Evolutionary conservation across 176 grass and related monocot species (phyloP).

Genomic region (Eremochloa ophiuroides): DNA sequence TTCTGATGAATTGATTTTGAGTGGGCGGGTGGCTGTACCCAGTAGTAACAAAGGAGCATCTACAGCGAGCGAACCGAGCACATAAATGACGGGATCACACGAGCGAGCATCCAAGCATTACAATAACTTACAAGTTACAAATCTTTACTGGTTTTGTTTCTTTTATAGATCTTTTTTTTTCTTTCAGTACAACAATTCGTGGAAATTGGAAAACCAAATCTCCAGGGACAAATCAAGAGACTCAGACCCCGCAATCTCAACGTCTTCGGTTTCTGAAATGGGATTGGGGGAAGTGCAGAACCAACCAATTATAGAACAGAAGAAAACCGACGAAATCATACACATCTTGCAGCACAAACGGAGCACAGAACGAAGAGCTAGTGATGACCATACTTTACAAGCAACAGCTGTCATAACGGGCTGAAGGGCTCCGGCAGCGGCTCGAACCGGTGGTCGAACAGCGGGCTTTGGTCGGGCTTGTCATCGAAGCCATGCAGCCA

Average conservation of each 20-base stretch:
- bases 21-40: no score
- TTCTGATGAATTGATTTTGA: no score
- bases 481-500: conserved; percentile 80
- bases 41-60: neutral
- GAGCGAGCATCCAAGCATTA: neutral
- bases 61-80: neutral
- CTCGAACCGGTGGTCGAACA: conserved; percentile 94
- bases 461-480: conserved; percentile 69
- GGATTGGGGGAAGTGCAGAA: neutral
- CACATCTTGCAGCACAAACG: conserved; percentile 23
- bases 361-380: neutral
- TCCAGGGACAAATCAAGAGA: conserved; percentile 3
- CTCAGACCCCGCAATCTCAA: conserved; percentile 11
- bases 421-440: conserved; percentile 92
- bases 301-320: conserved; percentile 19
- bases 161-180: neutral
- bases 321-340: conserved; percentile 23
- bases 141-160: conserved; percentile 34
- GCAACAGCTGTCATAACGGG: conserved; percentile 41
- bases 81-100: neutral
- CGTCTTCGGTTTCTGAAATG: neutral
- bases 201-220: conserved; percentile 29
- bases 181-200: conserved; percentile 14
- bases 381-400: conserved; percentile 27
- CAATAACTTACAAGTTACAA: conserved; percentile 34